A percentile compares a stretch with the other conserved stretches of the same genome.
Evolutionary conservation across 768 basidiomycete genomes (phyloP).

Genomic region (Psilocybe subaeruginosa): DNA sequence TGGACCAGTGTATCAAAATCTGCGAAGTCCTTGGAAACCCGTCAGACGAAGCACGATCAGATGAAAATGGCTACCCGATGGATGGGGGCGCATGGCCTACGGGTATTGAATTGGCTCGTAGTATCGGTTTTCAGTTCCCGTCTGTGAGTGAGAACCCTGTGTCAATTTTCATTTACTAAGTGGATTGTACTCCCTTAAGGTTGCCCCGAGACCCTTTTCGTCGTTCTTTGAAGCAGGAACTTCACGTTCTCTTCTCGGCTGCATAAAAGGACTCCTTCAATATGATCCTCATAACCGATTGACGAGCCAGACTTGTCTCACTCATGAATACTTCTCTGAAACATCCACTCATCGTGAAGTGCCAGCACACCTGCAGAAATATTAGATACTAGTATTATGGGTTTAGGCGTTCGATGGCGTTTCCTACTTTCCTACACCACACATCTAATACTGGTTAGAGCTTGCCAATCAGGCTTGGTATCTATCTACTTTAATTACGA

Average conservation of each 20-base stretch:
- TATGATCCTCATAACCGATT: slow-evolving; percentile 85
- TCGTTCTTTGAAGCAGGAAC: slow-evolving; percentile 73
- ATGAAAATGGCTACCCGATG: slow-evolving; percentile 59
- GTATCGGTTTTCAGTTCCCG: slow-evolving; percentile 79
- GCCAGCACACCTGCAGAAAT: neutral
- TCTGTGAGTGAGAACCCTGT: slow-evolving; percentile 58
- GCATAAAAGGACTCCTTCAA: slow-evolving; percentile 81
- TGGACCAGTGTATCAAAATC: slow-evolving; percentile 85
- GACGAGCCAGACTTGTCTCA: slow-evolving; percentile 78
- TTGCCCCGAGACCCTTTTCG: slow-evolving; percentile 58
- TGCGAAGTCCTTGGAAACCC: slow-evolving; percentile 88
- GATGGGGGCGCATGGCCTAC: slow-evolving; percentile 86
- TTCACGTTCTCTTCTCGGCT: slow-evolving; percentile 77
- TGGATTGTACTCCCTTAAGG: slow-evolving; percentile 36
- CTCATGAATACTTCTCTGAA: slow-evolving; percentile 84
- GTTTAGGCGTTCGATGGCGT: too few relatives aligned
- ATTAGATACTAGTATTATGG: neutral
- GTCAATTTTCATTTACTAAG: neutral
- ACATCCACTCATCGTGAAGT: slow-evolving; percentile 34
- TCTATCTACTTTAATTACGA: too few relatives aligned
- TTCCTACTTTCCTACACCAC: too few relatives aligned
- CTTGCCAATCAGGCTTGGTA: too few relatives aligned
- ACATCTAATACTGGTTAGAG: too few relatives aligned
- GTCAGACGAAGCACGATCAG: slow-evolving; percentile 70
- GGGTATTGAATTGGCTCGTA: slow-evolving; percentile 83